Conservation (phyloP, 2,329 filamentous ascomycete species). For the Fusarium coicis region DNA sequence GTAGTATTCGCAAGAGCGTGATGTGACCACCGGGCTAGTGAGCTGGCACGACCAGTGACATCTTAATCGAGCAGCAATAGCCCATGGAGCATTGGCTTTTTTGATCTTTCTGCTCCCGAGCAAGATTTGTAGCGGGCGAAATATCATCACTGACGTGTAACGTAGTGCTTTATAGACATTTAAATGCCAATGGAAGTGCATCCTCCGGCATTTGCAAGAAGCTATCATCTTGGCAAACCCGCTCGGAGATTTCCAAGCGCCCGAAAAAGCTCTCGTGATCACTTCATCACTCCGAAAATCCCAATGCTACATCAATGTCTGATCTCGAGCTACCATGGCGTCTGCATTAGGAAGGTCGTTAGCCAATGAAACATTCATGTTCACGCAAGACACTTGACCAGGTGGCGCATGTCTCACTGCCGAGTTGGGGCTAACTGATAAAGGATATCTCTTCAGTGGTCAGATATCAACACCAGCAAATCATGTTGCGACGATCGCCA, state of each 20-base stretch:
- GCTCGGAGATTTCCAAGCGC: background rate
- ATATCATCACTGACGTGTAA: background rate
- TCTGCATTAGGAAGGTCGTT: slow-evolving; percentile 17
- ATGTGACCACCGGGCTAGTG: background rate
- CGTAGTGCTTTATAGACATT: background rate
- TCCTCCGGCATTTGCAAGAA: background rate
- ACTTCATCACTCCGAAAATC: background rate
- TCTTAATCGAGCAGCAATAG: too few relatives aligned
- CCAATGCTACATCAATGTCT: slow-evolving; percentile 7
- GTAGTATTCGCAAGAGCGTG: slow-evolving; percentile 18
- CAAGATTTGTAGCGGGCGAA: background rate
- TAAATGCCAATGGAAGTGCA: background rate
- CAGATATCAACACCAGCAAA: background rate
- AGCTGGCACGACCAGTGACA: background rate
- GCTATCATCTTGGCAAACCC: background rate
- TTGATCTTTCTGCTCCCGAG: too few relatives aligned
- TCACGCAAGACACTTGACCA: slow-evolving; percentile 10
- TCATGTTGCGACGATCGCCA: background rate
- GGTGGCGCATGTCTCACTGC: slow-evolving; percentile 19
- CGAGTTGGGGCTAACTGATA: background rate
- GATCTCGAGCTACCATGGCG: background rate
- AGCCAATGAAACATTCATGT: background rate
- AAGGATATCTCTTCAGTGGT: background rate
- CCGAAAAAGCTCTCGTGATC: slow-evolving; percentile 5
- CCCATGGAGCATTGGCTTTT: too few relatives aligned